Percentiles rank a stretch among this genome's conserved stretches.
phyloP scores from a whole-genome alignment of 352 stramenopile species.

The Phytophthora sansomeana region DNA sequence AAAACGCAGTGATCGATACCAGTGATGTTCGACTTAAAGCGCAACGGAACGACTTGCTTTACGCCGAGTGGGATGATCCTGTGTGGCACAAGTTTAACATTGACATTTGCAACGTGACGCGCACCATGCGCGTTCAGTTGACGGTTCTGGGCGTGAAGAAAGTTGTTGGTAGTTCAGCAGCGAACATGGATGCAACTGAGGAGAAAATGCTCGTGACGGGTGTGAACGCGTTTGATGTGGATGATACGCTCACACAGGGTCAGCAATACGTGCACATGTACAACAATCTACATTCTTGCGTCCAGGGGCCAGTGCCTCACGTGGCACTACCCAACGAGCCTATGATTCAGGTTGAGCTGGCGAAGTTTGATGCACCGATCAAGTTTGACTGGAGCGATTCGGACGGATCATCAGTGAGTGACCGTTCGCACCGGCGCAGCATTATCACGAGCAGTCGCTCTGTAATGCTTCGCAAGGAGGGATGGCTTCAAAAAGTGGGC shows the following conservation, averaged over 20 bases:
- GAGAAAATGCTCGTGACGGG: constrained; percentile 85
- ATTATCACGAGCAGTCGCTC: constrained; percentile 63
- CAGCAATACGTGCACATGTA: constrained; percentile 83
- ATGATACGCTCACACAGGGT: constrained; percentile 70
- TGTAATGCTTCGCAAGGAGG: constrained; percentile 76
- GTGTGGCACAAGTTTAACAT: constrained; percentile 86
- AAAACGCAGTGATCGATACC: constrained; percentile 76
- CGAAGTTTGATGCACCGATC: constrained; percentile 65
- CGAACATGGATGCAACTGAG: constrained; percentile 49
- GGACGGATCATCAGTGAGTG: constrained; percentile 33
- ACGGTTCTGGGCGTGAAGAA: constrained; percentile 81
- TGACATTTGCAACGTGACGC: constrained; percentile 69
- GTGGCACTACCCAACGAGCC: constrained; percentile 72
- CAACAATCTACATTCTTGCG: constrained; percentile 81
- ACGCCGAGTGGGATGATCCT: constrained; percentile 77
- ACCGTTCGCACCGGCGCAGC: constrained; percentile 55
- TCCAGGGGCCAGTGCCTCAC: constrained; percentile 77
- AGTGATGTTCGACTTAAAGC: constrained; percentile 73
- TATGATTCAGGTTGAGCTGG: constrained; percentile 78
- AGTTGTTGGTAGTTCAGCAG: constrained; percentile 50
- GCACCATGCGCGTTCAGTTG: constrained; percentile 81
- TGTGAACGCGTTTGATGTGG: constrained; percentile 86
- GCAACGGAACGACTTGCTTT: constrained; percentile 76
- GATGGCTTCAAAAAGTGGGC: constrained; percentile 87
- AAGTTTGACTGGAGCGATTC: constrained; percentile 79